A percentile compares a stretch with the other conserved stretches of the same genome.
Conservation (phyloP, 2,329 filamentous ascomycete species). For the Orbilia blumenaviensis region DNA sequence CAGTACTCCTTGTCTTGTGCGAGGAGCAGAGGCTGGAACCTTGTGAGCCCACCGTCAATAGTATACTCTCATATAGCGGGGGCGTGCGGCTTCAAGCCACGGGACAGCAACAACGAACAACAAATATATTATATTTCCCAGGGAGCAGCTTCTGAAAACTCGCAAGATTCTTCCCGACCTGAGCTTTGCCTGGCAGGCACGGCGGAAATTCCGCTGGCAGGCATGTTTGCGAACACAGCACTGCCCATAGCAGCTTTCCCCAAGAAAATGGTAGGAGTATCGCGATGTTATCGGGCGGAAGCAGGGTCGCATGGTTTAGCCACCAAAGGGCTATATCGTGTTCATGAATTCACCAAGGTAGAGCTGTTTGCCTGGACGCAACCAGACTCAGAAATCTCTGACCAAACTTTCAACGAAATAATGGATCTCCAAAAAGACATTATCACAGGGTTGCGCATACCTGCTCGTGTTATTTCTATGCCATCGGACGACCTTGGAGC, state of each 20-base stretch:
- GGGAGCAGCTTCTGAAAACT: conserved; percentile 57
- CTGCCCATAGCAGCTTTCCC: conserved; percentile 75
- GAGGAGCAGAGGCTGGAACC: conserved; percentile 77
- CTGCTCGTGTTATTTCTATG: conserved; percentile 93
- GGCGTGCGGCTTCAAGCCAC: conserved; percentile 92
- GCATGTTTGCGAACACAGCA: conserved; percentile 80
- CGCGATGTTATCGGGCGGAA: conserved; percentile 94
- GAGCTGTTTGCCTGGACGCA: conserved; percentile 94
- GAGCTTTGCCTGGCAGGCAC: conserved; percentile 83
- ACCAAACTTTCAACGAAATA: conserved; percentile 81
- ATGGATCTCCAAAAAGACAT: conserved; percentile 87
- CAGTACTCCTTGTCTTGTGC: conserved; percentile 83
- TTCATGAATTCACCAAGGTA: conserved; percentile 98
- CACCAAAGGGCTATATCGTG: conserved; percentile 93
- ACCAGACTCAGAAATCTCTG: conserved; percentile 66
- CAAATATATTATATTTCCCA: conserved; percentile 86
- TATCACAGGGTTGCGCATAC: conserved; percentile 76
- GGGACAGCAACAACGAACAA: conserved; percentile 88
- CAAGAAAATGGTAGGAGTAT: conserved; percentile 80
- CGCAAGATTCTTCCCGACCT: conserved; percentile 67
- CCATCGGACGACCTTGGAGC: conserved; percentile 87
- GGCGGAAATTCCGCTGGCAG: conserved; percentile 92
- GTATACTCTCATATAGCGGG: conserved; percentile 91
- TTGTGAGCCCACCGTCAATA: conserved; percentile 84
- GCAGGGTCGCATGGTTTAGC: conserved; percentile 88